Percentiles rank a stretch among this genome's conserved stretches.
Conservation (phyloP, 495 filamentous ascomycete genomes). For the Thozetella sp. region DNA sequence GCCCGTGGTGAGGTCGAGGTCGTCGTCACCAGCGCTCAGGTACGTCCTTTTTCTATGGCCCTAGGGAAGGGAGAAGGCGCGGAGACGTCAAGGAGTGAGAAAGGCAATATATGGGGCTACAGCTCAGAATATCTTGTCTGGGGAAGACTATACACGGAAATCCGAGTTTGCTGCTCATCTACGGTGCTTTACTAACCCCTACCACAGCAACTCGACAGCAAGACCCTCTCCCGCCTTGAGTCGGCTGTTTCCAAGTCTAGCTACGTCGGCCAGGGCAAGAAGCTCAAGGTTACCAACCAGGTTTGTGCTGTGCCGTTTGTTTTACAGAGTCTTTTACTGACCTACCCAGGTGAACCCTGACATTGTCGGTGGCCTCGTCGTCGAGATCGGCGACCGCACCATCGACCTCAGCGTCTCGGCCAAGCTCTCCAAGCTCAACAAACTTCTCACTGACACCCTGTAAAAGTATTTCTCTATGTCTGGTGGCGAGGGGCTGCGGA, state of each 20-base stretch:
- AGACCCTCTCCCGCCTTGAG: conserved; percentile 82
- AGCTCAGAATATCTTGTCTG: background rate
- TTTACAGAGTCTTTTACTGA: background rate
- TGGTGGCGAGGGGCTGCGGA: background rate
- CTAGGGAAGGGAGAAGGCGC: background rate
- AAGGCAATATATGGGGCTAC: background rate
- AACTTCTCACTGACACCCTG: conserved; percentile 92
- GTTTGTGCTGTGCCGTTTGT: conserved; percentile 44
- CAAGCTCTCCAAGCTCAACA: conserved; percentile 98
- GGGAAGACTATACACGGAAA: background rate
- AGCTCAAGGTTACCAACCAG: conserved; percentile 93
- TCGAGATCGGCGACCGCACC: conserved; percentile 97
- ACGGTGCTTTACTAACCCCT: background rate
- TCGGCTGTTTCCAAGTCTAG: conserved; percentile 84
- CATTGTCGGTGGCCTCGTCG: conserved; percentile 89
- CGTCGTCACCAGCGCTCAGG: conserved; percentile 84
- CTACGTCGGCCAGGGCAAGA: conserved; percentile 90
- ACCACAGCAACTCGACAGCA: conserved; percentile 67
- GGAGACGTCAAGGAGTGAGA: background rate
- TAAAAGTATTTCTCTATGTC: conserved; percentile 59
- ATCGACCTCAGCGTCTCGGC: conserved; percentile 95
- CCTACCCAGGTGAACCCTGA: conserved; percentile 80
- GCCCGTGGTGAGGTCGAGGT: conserved; percentile 91
- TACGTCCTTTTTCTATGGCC: conserved; percentile 41
- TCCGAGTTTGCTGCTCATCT: background rate